These are phyloP conservation scores for Bruguiera hainesii DNA, from an alignment of 441 rosid genomes.

Conservation along the genomic window DNA sequence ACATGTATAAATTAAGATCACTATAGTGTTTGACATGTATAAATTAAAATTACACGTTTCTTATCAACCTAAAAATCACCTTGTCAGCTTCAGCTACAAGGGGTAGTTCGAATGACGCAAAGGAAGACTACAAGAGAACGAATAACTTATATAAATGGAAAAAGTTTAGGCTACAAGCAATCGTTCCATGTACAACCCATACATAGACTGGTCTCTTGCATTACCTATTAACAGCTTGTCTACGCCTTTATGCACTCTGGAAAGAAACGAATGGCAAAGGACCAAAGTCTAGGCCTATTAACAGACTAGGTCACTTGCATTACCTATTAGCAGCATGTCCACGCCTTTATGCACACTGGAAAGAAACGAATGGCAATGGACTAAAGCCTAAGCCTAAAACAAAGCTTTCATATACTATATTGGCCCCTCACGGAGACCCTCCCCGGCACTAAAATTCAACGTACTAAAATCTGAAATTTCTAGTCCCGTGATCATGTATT, in stretches of 20 bases:
- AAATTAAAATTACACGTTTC: no score
- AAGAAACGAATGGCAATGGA: neutral
- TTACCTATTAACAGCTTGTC: neutral
- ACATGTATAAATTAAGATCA: no score
- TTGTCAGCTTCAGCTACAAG: no score
- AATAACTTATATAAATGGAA: neutral
- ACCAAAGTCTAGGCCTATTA: neutral
- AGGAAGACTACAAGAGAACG: neutral
- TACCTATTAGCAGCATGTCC: neutral
- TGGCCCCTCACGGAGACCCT: no score
- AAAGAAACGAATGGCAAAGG: neutral
- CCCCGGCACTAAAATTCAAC: neutral
- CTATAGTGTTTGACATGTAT: no score
- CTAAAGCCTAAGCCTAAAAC: neutral
- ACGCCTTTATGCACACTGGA: neutral
- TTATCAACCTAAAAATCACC: no score
- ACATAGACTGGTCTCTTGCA: neutral
- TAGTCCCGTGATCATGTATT: constrained; percentile 17
- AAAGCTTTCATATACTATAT: neutral
- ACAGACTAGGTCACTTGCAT: constrained; percentile 3
- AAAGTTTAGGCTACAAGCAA: constrained; percentile 14
- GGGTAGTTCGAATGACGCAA: neutral
- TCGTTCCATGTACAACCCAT: constrained; percentile 3
- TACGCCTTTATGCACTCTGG: neutral
- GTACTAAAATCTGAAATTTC: constrained; percentile 24